Percentiles rank a stretch among this genome's conserved stretches.
phyloP scores from a whole-genome alignment of 306 rosid genomes.

The Quercus parvula region DNA sequence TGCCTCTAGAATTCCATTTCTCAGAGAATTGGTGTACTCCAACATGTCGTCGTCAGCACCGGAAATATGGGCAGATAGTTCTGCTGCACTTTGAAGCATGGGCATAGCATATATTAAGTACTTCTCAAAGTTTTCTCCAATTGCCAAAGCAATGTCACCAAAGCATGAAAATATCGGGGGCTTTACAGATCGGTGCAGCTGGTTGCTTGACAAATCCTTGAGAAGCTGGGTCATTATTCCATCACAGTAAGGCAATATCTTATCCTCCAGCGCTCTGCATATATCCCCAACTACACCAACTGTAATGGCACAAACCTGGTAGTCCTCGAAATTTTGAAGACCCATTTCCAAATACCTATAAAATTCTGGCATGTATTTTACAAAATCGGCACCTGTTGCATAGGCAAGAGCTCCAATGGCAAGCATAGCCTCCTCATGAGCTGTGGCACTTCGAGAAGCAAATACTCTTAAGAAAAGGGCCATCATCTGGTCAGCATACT shows the following conservation, averaged over 20 bases:
- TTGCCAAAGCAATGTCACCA: conserved; percentile 94
- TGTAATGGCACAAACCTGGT: conserved; percentile 93
- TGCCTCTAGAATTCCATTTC: conserved; percentile 92
- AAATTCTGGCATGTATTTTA: conserved; percentile 79
- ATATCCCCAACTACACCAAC: conserved; percentile 94
- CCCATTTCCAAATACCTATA: conserved; percentile 85
- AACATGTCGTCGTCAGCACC: conserved; percentile 84
- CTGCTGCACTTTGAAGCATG: conserved; percentile 98
- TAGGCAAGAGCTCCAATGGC: conserved; percentile 97
- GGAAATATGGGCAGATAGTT: conserved; percentile 67
- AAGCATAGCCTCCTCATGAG: conserved; percentile 98
- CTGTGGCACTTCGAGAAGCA: conserved; percentile 90
- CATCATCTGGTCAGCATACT: conserved; percentile 91
- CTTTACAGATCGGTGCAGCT: conserved; percentile 88
- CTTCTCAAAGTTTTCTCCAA: conserved; percentile 90
- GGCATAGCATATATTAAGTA: conserved; percentile 92
- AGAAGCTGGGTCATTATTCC: conserved; percentile 94
- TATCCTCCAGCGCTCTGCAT: conserved; percentile 90
- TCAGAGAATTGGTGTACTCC: conserved; percentile 87
- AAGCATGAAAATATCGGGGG: conserved; percentile 95
- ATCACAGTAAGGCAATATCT: conserved; percentile 79
- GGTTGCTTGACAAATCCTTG: conserved; percentile 87
- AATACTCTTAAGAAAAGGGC: conserved; percentile 76
- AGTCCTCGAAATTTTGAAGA: conserved; percentile 93
- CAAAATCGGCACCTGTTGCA: conserved; percentile 72